Evolutionary conservation across 345 rosid species (phyloP), one percentile per base, ranked within the genome.

Genomic region (Citrus reticulata): DNA sequence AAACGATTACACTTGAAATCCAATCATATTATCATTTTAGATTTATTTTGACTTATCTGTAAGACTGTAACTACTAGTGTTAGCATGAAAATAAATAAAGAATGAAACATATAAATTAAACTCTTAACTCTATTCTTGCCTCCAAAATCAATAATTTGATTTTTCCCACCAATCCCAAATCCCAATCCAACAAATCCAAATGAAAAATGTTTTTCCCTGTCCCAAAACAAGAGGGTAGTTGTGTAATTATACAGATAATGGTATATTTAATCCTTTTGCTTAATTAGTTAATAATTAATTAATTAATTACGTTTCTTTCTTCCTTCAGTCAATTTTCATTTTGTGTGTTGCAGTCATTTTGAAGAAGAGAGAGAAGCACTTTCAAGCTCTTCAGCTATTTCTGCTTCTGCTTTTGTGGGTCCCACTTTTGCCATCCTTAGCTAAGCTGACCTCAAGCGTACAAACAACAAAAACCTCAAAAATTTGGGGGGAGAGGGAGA

Each of bases 391-490:
- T 13, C 5, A 27, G 34, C 32, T 16, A 7, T 37, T 27, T 25
- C 34, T 27, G 20, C 32, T 70, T 17, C 67, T 80, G 70, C 42
- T 3, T 11, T 13, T 3, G 51, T 46, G 51, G 51, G 51, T 11
- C 51, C 51, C 51, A 46, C 51, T 46, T 37, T 73, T 49, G 74
- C 74, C 59, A 67, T 65, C 81, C 70, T 72, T 80, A 40, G 73
- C 84, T 55, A 46, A 42, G 73, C 60, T 68, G 80, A 66, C 87
- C 79, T 57, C 71, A 37, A 70, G 37, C 68, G 24, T 42, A 64
- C 70, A 60, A 69, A 46, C 69, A 73, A 84, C 72, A 79, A 73
- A 80, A 70, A 63, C 55, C 77, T 61, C 63, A 54, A 70, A 61
- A 63, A 5, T 35, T 39, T 67, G 62, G 82, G 68, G 58, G 60